phyloP scores from a whole-genome alignment of 129 eudicot species.

The Ambrosia trifida region DNA sequence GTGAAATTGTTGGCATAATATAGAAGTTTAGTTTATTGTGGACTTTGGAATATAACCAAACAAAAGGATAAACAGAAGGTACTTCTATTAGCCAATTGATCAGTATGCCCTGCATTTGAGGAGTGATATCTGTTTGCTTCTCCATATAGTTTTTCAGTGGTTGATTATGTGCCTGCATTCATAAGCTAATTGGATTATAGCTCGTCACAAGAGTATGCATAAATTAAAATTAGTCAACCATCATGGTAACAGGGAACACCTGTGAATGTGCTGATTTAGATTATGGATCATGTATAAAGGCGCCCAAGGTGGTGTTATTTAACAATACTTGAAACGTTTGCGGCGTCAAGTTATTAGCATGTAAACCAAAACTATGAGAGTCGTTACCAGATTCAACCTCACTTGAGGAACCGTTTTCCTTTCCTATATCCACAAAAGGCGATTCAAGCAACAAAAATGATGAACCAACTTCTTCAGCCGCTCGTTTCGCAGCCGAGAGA shows the following conservation, averaged over 20 bases:
- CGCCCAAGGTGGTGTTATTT: no score
- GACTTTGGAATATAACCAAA: slow-evolving; percentile 12
- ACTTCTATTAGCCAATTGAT: slow-evolving; percentile 98
- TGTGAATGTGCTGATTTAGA: background rate
- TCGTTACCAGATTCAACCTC: no score
- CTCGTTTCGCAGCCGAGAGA: no score
- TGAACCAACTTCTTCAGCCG: no score
- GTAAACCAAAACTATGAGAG: no score
- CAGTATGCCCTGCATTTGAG: slow-evolving; percentile 87
- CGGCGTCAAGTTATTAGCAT: no score
- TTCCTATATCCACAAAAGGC: no score
- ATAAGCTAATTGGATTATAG: slow-evolving; percentile 8
- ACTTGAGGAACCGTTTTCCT: no score
- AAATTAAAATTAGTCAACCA: background rate
- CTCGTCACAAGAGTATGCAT: slow-evolving; percentile 1
- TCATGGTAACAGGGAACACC: background rate
- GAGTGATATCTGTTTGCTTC: slow-evolving; percentile 74
- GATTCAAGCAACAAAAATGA: no score
- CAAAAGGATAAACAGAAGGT: background rate
- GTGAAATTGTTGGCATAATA: no score
- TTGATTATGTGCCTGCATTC: slow-evolving; percentile 66
- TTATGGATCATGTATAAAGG: background rate
- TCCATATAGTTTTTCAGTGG: slow-evolving; percentile 61
- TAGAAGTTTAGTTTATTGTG: no score
- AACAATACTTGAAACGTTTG: no score